A percentile compares a stretch with the other conserved stretches of the same genome.
Evolutionary conservation across 352 stramenopile species (phyloP).

Genomic region (Pythium dissotocum): DNA sequence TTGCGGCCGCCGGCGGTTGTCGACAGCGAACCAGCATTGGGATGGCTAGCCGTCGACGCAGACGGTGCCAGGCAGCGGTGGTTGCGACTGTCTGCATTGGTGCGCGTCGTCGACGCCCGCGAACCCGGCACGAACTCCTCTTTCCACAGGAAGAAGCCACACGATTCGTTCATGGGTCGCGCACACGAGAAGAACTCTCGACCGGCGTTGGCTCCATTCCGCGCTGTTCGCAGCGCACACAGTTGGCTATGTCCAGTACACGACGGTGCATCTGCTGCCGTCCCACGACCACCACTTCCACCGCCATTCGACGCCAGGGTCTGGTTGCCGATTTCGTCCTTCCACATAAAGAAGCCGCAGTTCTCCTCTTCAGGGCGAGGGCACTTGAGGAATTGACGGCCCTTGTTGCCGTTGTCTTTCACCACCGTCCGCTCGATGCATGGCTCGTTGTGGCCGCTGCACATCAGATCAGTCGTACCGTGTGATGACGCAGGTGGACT

Average conservation of each 20-base stretch:
- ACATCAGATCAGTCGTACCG: constrained; percentile 29
- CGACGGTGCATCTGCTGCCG: constrained; percentile 20
- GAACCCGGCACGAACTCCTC: constrained; percentile 56
- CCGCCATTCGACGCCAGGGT: background rate
- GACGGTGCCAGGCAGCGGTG: constrained; percentile 2
- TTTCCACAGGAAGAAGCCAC: constrained; percentile 92
- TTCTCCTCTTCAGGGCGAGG: constrained; percentile 47
- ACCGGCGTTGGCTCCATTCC: constrained; percentile 80
- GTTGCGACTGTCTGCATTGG: background rate
- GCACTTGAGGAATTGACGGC: constrained; percentile 66
- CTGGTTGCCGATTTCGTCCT: constrained; percentile 43
- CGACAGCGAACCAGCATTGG: background rate
- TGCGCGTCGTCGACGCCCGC: background rate
- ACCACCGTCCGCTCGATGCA: constrained; percentile 64
- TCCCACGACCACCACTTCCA: background rate
- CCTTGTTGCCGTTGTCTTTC: constrained; percentile 71
- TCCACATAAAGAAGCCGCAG: constrained; percentile 79
- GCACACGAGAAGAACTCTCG: constrained; percentile 94
- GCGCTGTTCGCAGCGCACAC: constrained; percentile 46
- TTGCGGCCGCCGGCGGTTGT: background rate
- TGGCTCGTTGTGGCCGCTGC: constrained; percentile 58
- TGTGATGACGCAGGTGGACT: constrained; percentile 12
- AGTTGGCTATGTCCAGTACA: constrained; percentile 47
- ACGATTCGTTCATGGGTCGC: constrained; percentile 69
- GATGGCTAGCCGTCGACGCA: background rate